Percentiles rank a stretch among this genome's conserved stretches.
Conservation (phyloP, 108 stramenopile genomes). For the Bacterosira constricta region DNA sequence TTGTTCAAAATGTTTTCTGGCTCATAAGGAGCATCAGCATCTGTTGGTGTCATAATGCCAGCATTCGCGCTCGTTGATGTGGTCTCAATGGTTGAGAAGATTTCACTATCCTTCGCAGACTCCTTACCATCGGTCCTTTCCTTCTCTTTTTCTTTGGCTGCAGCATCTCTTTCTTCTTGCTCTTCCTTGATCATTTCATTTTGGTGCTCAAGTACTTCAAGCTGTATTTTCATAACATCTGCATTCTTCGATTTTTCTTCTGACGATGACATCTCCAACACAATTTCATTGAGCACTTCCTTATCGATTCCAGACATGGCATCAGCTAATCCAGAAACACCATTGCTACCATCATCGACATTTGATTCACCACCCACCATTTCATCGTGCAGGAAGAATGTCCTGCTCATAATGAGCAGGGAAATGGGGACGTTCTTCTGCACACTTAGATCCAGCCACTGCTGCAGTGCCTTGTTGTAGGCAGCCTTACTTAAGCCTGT, state of each 20-base stretch:
- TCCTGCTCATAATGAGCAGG: constrained; percentile 95
- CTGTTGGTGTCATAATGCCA: background rate
- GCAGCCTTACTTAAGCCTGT: constrained; percentile 92
- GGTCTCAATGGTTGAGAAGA: background rate
- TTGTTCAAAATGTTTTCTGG: no score
- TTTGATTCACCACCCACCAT: constrained; percentile 26
- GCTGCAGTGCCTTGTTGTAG: constrained; percentile 84
- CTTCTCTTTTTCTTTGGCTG: constrained; percentile 56
- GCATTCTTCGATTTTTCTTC: constrained; percentile 76
- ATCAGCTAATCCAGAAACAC: constrained; percentile 85
- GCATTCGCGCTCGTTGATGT: background rate
- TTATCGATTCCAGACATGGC: constrained; percentile 94
- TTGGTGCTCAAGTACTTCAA: constrained; percentile 80
- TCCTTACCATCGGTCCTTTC: background rate
- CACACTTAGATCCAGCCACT: constrained; percentile 97
- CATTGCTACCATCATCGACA: constrained; percentile 44
- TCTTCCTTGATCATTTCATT: constrained; percentile 81
- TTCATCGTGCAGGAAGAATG: constrained; percentile 91
- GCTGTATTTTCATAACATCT: constrained; percentile 78
- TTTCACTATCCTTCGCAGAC: background rate
- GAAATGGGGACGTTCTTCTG: constrained; percentile 94
- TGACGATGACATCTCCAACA: constrained; percentile 90
- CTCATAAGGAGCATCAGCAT: background rate
- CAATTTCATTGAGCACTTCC: constrained; percentile 93
- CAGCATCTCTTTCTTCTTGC: constrained; percentile 68